Evolutionary conservation across 495 filamentous ascomycete species (phyloP).

Genomic region (Aspergillus bridgeri): DNA sequence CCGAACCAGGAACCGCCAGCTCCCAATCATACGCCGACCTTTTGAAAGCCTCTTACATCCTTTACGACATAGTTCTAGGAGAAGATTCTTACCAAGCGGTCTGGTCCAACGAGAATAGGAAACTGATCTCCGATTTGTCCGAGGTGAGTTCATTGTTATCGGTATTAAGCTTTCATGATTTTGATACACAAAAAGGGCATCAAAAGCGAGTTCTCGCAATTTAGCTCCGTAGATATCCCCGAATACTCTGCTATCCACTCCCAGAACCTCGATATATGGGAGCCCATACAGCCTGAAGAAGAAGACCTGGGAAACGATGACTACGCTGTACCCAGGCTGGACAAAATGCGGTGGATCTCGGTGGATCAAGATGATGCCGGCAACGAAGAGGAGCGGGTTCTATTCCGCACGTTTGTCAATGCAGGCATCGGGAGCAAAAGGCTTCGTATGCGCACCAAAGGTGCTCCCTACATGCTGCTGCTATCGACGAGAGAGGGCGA

Average conservation of each 20-base stretch:
- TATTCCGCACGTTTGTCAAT: slow-evolving; percentile 41
- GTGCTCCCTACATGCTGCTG: slow-evolving; percentile 43
- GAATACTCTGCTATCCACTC: slow-evolving; percentile 20
- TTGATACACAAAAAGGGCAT: slow-evolving; percentile 25
- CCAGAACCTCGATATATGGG: slow-evolving; percentile 39
- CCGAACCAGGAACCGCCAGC: slow-evolving; percentile 19
- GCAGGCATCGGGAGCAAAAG: slow-evolving; percentile 40
- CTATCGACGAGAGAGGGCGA: slow-evolving; percentile 36
- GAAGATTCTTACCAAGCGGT: slow-evolving; percentile 24
- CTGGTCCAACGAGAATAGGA: slow-evolving; percentile 37
- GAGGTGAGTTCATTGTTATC: slow-evolving; percentile 20
- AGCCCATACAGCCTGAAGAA: slow-evolving; percentile 35
- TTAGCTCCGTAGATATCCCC: slow-evolving; percentile 28
- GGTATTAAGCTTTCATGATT: background rate
- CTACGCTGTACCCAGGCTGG: slow-evolving; percentile 19
- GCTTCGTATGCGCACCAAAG: slow-evolving; percentile 35
- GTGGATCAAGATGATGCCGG: slow-evolving; percentile 40
- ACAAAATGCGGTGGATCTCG: slow-evolving; percentile 34
- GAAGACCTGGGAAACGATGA: slow-evolving; percentile 22
- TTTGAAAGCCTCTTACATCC: slow-evolving; percentile 42
- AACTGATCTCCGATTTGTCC: slow-evolving; percentile 38
- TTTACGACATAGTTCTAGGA: slow-evolving; percentile 35
- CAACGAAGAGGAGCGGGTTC: slow-evolving; percentile 36
- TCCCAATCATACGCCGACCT: slow-evolving; percentile 41
- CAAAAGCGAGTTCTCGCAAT: slow-evolving; percentile 33